Evolutionary conservation across 305 asterid genomes (phyloP).

Genomic region (Fraxinus xanthoxyloides): DNA sequence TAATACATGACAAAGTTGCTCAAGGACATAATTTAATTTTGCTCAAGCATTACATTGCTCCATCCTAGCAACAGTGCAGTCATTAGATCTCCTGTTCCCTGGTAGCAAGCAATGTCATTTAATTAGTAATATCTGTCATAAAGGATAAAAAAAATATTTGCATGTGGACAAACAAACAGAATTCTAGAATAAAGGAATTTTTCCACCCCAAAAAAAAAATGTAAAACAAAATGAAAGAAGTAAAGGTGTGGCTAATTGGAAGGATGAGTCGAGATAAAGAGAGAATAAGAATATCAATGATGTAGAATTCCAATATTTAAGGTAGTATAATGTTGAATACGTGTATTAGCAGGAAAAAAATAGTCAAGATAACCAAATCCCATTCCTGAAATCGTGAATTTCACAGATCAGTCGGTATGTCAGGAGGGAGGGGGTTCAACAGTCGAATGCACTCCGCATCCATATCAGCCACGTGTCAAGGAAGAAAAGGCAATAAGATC

Average conservation of each 20-base stretch:
- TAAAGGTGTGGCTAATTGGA: no score
- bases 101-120: constrained; percentile 30
- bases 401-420: neutral
- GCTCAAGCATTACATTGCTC: constrained; percentile 74
- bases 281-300: no score
- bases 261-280: no score
- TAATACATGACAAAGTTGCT: constrained; percentile 13
- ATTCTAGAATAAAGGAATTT: no score
- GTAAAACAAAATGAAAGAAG: no score
- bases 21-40: constrained; percentile 16
- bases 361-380: neutral
- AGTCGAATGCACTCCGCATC: neutral
- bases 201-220: no score
- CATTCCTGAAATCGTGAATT: neutral
- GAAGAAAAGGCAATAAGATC: neutral
- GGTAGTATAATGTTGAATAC: neutral
- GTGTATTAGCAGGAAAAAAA: neutral
- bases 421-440: neutral
- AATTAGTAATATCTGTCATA: neutral
- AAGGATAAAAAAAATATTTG: neutral
- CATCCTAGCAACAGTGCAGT: constrained; percentile 95
- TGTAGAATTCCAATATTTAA: no score
- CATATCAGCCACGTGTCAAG: neutral
- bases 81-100: constrained; percentile 98
- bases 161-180: neutral